Evolutionary conservation across 192 early-diverging fungal species (phyloP), one percentile per base, ranked within the genome.

Genomic region (Gigaspora rosea): DNA sequence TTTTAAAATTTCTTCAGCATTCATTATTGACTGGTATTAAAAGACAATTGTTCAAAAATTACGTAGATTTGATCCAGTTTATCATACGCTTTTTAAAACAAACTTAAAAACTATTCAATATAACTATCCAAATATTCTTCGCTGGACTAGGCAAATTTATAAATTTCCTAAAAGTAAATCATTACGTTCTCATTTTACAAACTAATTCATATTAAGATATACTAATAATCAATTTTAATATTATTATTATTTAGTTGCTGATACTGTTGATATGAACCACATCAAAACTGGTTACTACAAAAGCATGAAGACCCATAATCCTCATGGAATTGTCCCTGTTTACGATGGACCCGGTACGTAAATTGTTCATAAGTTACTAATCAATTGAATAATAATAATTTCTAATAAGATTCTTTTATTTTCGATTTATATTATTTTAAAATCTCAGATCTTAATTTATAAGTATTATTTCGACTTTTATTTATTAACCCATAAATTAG

Each of bases 21-120:
- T 13, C 4, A 11, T 47, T n/a, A 27, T 27, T 48, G 15, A 8
- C 1, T 27, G 27, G 27, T 0, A 27, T 48, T 32, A 20, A 66
- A 3, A 66, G 15, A 33, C 4, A 16, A 7, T 54, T 41, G 59
- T 33, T 65, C 72, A 71, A 20, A 27, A 59, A 59, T n/a, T 7
- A 36, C 27, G 18, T 66, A 89, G 97, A 73, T 98, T 98, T 78
- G 97, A 98, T 78, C 95, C 97, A 2, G 96, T 94, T 10, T 97
- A 96, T 82, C 90, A 93, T 66, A 92, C 90, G 46, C 96, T 97
- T 82, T 99, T 99, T 87, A 99, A 99, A 84, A 95, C 94, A 85
- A 98, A 94, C 80, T 78, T 91, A 56, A 93, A 92, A 78, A 85
- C 91, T 20, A 97, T 99, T 78, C 87, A 88, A 61, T 87, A 95